Evolutionary conservation across 352 stramenopile genomes (phyloP).

Genomic region (Pythium volutum): DNA sequence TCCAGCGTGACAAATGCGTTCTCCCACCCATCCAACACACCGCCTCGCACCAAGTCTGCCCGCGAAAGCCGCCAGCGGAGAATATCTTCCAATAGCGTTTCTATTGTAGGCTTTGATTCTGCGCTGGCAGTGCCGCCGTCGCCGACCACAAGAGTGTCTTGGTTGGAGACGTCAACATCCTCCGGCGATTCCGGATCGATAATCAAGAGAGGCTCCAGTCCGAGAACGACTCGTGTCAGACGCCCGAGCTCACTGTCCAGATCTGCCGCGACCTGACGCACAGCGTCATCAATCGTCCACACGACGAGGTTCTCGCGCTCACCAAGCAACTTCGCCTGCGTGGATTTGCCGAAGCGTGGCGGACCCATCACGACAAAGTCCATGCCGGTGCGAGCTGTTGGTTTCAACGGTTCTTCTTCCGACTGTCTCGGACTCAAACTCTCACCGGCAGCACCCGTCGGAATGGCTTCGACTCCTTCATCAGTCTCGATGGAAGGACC

Average conservation of each 20-base stretch:
- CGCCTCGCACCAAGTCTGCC: conserved; percentile 56
- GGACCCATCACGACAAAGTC: conserved; percentile 87
- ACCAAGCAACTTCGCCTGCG: conserved; percentile 67
- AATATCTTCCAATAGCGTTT: conserved; percentile 51
- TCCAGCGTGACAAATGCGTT: conserved; percentile 49
- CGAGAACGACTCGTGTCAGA: conserved; percentile 24
- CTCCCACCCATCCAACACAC: conserved; percentile 74
- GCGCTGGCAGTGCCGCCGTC: not conserved
- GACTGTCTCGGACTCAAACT: not conserved
- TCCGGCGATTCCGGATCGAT: not conserved
- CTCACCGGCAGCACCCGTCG: not conserved
- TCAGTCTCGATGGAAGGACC: not conserved
- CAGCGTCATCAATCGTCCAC: conserved; percentile 74
- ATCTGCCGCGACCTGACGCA: conserved; percentile 34
- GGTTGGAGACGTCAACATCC: not conserved
- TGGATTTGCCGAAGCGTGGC: conserved; percentile 72
- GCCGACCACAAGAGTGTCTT: not conserved
- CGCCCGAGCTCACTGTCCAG: conserved; percentile 38
- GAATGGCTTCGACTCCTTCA: not conserved
- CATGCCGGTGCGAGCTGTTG: conserved; percentile 31
- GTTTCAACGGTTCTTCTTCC: not conserved
- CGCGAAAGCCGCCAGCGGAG: conserved; percentile 59
- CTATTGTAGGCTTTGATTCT: conserved; percentile 15
- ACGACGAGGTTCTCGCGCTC: conserved; percentile 66
- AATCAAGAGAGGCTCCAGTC: not conserved